Percentiles rank a stretch among this genome's conserved stretches.
These are phyloP conservation scores for Scedosporium aurantiacum DNA, from an alignment of 2,329 filamentous ascomycete genomes.

Conservation along the genomic window DNA sequence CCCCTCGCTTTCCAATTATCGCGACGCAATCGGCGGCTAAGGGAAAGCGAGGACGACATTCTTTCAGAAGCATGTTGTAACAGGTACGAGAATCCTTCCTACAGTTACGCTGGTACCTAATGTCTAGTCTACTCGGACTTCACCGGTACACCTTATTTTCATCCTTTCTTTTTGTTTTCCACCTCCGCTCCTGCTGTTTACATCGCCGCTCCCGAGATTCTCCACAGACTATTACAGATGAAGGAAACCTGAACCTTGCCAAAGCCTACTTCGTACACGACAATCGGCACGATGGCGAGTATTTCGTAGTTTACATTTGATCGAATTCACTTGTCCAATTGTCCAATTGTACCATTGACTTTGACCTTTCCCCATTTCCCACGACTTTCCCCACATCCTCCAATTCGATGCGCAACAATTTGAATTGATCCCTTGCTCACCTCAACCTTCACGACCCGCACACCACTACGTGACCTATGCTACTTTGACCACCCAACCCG, in stretches of 20 bases:
- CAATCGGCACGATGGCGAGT: too few species aligned
- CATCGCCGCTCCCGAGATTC: not conserved
- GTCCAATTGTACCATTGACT: not conserved
- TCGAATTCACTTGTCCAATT: not conserved
- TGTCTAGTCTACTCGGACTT: not conserved
- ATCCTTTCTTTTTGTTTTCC: not conserved
- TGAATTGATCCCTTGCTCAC: not conserved
- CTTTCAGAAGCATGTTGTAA: not conserved
- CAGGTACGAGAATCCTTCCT: not conserved
- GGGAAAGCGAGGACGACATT: not conserved
- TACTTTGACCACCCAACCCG: not conserved
- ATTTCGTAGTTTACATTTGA: not conserved
- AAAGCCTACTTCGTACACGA: too few species aligned
- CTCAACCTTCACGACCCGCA: not conserved
- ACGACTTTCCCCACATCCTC: not conserved
- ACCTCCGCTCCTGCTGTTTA: not conserved
- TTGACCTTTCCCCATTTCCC: not conserved
- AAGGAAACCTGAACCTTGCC: too few species aligned
- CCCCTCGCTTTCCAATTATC: constrained; percentile 1
- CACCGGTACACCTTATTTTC: not conserved
- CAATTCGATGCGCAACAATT: not conserved
- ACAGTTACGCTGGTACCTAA: not conserved
- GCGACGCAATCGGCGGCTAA: constrained; percentile 1
- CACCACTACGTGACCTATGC: not conserved
- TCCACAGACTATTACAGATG: too few species aligned